These are phyloP conservation scores for Nothomitra cinnamomea DNA, from an alignment of 2,329 filamentous ascomycete genomes.

Conservation along the genomic window DNA sequence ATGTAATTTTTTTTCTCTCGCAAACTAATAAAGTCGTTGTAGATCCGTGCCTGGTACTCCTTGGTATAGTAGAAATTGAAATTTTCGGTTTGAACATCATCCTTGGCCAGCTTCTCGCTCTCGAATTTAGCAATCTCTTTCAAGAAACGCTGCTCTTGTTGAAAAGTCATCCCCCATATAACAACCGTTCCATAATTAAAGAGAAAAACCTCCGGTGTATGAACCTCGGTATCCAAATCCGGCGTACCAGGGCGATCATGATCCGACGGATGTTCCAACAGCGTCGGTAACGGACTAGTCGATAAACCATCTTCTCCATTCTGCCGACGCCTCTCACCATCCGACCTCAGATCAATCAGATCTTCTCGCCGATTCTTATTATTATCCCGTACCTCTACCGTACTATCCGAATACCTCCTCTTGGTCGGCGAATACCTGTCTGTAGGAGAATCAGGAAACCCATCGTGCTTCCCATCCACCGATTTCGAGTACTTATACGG, in stretches of 20 bases:
- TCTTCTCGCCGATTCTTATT: constrained; percentile 39
- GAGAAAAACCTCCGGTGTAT: constrained; percentile 86
- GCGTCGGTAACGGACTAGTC: constrained; percentile 5
- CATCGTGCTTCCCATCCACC: constrained; percentile 18
- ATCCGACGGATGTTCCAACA: constrained; percentile 5
- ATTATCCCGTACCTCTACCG: constrained; percentile 47
- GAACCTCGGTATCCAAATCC: constrained; percentile 74
- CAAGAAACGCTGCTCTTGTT: constrained; percentile 76
- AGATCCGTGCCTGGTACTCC: constrained; percentile 95
- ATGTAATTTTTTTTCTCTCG: constrained; percentile 93
- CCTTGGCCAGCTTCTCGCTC: constrained; percentile 68
- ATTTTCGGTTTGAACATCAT: constrained; percentile 87
- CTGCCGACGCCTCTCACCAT: constrained; percentile 12
- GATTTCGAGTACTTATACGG: constrained; percentile 59
- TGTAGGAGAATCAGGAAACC: neutral
- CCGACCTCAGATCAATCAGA: constrained; percentile 42
- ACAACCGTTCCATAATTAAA: constrained; percentile 97
- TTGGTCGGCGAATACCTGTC: constrained; percentile 22
- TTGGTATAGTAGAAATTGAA: constrained; percentile 99
- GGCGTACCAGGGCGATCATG: constrained; percentile 24
- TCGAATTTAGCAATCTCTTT: constrained; percentile 93
- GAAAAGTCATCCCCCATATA: constrained; percentile 93
- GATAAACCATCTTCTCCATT: constrained; percentile 6
- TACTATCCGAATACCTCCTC: constrained; percentile 57
- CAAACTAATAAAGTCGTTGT: constrained; percentile 96